Base-by-base conservation (phyloP, 176 grass and related monocot genomes). In the Zoysia japonica region DNA sequence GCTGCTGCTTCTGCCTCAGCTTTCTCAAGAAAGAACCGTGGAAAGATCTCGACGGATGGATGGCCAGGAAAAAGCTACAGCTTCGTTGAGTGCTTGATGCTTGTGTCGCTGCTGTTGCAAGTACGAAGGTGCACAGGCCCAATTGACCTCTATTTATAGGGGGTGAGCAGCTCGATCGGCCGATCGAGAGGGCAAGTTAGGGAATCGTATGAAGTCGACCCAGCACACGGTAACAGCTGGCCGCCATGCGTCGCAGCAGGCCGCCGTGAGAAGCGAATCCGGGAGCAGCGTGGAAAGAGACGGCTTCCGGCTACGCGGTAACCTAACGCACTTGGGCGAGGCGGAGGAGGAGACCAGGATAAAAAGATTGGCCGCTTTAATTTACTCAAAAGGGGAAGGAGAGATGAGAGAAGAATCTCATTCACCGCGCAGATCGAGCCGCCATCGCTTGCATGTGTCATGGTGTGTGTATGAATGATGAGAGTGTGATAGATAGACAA, bases 131-230 rank as follows among this genome's bases (percentile, higher is more conserved):
- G 67, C 79, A 82, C 61, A 85, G 70, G 64, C 70, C 54, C 76
- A 51, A 82, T 75, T 87, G 87, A 77, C 66, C 85, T 75, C 0
- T 90, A 93, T 88, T 93, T 93, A 88, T 93, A 90, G 87, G 40
- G 75, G 44, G 16, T 9, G 77, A 57, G 65, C 17, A 28, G 28
- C 28, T 28, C 28, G 28, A 28, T 7, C 56, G 63, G 74, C 7
- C n/a, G 55, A 28, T 28, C 28, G 28, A 28, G 28, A 28, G 28
- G 70, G 20, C 3, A 9, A 19, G 70, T 38, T 20, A 20, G 51
- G 64, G 65, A 68, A 61, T 80, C 80, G 74, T 82, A 75, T 47
- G 76, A 87, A 47, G 44, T 17, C 55, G 2, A 59, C 17, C n/a
- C 3, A 53, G 56, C 80, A 67, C 67, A 61, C 68, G 61, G 85